Conservation (phyloP, 2,329 filamentous ascomycete genomes). For the Aspergillus fischeri region DNA sequence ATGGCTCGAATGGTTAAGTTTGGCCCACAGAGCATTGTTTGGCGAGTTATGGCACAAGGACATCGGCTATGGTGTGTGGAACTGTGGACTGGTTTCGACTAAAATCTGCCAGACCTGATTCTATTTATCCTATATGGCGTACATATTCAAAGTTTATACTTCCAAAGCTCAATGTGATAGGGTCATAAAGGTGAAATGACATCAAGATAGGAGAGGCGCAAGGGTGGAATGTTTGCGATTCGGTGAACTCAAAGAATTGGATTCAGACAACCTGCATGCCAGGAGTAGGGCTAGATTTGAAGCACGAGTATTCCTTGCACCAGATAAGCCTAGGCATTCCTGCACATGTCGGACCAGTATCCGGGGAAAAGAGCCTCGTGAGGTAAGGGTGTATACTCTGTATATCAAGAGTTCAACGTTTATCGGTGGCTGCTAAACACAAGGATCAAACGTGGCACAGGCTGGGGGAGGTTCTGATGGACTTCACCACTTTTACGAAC, state of each 20-base stretch:
- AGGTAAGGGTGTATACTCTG: not conserved
- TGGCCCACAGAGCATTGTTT: not conserved
- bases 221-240: slow-evolving; percentile 1
- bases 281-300: not conserved
- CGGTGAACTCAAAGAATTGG: not conserved
- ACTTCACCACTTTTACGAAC: too few species aligned
- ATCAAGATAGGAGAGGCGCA: not conserved
- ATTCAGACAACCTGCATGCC: not conserved
- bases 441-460: not conserved
- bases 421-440: not conserved
- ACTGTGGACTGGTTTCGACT: not conserved
- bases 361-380: not conserved
- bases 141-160: not conserved
- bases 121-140: not conserved
- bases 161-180: not conserved
- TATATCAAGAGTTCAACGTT: not conserved
- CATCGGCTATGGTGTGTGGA: not conserved
- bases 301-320: not conserved
- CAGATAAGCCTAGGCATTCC: not conserved
- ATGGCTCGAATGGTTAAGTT: not conserved
- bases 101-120: not conserved
- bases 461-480: not conserved
- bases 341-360: not conserved
- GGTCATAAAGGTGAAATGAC: not conserved
- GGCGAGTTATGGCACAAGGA: slow-evolving; percentile 3